Percentiles rank a stretch among this genome's conserved stretches.
Conservation (phyloP, 345 rosid genomes). For the Hibiscus syriacus region DNA sequence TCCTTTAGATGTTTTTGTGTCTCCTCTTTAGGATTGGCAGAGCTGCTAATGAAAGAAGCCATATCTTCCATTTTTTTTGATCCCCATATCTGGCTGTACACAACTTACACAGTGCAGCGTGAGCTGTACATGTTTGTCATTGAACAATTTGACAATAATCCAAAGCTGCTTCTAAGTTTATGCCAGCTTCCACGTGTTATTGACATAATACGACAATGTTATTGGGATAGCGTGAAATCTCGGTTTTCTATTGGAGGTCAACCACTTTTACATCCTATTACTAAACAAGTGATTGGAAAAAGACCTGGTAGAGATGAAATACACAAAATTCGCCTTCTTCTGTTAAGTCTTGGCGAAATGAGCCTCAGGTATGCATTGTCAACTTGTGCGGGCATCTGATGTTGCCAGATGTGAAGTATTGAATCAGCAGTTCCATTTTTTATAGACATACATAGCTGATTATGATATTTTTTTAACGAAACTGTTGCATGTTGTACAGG, state of each 20-base stretch:
- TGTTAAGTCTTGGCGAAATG: slow-evolving; percentile 95
- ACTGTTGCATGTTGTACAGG: slow-evolving; percentile 31
- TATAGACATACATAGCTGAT: neutral
- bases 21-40: slow-evolving; percentile 53
- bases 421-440: neutral
- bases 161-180: slow-evolving; percentile 61
- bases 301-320: slow-evolving; percentile 81
- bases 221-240: slow-evolving; percentile 75
- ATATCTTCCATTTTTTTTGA: slow-evolving; percentile 78
- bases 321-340: slow-evolving; percentile 87
- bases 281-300: slow-evolving; percentile 50
- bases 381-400: neutral
- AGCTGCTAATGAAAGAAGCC: slow-evolving; percentile 78
- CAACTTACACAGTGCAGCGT: slow-evolving; percentile 77
- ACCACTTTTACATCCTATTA: slow-evolving; percentile 68
- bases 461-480: slow-evolving; percentile 16
- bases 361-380: slow-evolving; percentile 58
- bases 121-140: slow-evolving; percentile 90
- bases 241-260: slow-evolving; percentile 58
- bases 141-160: slow-evolving; percentile 82
- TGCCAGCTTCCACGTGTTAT: slow-evolving; percentile 75
- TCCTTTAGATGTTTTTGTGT: neutral
- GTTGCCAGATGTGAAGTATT: neutral
- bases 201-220: slow-evolving; percentile 69
- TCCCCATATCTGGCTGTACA: slow-evolving; percentile 82